phyloP scores from a whole-genome alignment of 2,329 filamentous ascomycete genomes.

The Botrytis pseudocinerea region DNA sequence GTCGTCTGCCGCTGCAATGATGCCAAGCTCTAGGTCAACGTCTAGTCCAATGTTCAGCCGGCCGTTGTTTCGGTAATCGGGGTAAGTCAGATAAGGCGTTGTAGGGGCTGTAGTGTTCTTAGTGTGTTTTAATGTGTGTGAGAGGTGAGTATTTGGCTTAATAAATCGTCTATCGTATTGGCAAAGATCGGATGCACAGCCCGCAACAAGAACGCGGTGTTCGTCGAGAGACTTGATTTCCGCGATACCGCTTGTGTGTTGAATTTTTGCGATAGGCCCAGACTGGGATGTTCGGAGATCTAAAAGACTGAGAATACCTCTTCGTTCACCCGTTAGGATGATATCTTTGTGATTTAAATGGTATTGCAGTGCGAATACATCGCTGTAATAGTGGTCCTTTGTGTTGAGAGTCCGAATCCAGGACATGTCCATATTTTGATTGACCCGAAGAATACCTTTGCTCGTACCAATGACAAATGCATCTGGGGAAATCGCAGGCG shows the following conservation, averaged over 20 bases:
- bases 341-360: conserved; percentile 47
- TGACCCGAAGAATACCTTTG: conserved; percentile 14
- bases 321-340: conserved; percentile 53
- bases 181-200: conserved; percentile 51
- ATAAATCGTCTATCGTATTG: conserved; percentile 58
- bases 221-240: conserved; percentile 52
- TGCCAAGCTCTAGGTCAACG: conserved; percentile 48
- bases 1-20: conserved; percentile 50
- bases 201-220: conserved; percentile 55
- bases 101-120: conserved; percentile 25
- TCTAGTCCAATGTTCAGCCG: conserved; percentile 55
- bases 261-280: conserved; percentile 29
- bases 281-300: conserved; percentile 40
- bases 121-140: conserved; percentile 18
- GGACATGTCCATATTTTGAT: conserved; percentile 12
- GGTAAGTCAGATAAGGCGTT: conserved; percentile 50
- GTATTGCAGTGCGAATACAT: conserved; percentile 53
- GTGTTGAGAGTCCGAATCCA: conserved; percentile 8
- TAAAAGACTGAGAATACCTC: conserved; percentile 41
- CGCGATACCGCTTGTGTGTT: conserved; percentile 46
- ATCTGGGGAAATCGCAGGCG: conserved; percentile 6
- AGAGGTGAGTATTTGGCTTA: neutral
- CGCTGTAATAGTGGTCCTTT: conserved; percentile 34
- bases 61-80: conserved; percentile 52
- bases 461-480: conserved; percentile 20